These are phyloP conservation scores for Scorias spongiosa DNA, from an alignment of 2,329 filamentous ascomycete species.

Conservation along the genomic window DNA sequence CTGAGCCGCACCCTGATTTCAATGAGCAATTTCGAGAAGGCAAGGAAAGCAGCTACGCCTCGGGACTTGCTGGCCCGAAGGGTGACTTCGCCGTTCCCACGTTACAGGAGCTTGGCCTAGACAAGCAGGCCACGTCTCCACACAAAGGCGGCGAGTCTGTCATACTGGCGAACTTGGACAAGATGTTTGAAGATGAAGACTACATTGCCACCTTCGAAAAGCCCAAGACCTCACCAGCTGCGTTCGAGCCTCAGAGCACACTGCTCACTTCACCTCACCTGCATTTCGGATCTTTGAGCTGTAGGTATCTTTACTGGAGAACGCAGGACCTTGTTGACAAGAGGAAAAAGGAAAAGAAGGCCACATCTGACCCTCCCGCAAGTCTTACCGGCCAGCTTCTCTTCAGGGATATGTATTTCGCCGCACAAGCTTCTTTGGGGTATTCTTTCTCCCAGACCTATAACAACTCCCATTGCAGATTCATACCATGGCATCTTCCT, in stretches of 20 bases:
- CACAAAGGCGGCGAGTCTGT: constrained; percentile 57
- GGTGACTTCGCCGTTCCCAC: constrained; percentile 57
- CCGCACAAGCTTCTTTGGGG: constrained; percentile 55
- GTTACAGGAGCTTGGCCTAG: constrained; percentile 53
- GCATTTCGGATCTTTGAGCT: constrained; percentile 59
- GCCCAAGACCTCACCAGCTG: constrained; percentile 58
- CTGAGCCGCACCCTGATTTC: constrained; percentile 39
- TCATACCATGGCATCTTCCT: constrained; percentile 65
- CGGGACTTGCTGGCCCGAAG: constrained; percentile 47
- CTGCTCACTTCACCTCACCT: constrained; percentile 58
- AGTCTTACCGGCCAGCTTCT: constrained; percentile 57
- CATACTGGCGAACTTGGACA: constrained; percentile 43
- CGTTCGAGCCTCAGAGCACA: constrained; percentile 56
- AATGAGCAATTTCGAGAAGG: constrained; percentile 41
- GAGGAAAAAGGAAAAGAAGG: constrained; percentile 40
- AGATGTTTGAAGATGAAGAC: constrained; percentile 44
- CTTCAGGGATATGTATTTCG: constrained; percentile 76
- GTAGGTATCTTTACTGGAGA: constrained; percentile 58
- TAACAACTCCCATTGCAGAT: constrained; percentile 52
- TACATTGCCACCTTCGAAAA: constrained; percentile 65
- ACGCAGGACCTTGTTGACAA: constrained; percentile 46
- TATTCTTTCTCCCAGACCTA: constrained; percentile 47
- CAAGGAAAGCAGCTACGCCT: constrained; percentile 41
- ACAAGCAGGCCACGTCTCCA: constrained; percentile 44
- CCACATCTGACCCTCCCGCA: constrained; percentile 42